Evolutionary conservation across 1,284 basidiomycete species (phyloP), one percentile per base, ranked within the genome.

Genomic region (Leccinum solheimii): DNA sequence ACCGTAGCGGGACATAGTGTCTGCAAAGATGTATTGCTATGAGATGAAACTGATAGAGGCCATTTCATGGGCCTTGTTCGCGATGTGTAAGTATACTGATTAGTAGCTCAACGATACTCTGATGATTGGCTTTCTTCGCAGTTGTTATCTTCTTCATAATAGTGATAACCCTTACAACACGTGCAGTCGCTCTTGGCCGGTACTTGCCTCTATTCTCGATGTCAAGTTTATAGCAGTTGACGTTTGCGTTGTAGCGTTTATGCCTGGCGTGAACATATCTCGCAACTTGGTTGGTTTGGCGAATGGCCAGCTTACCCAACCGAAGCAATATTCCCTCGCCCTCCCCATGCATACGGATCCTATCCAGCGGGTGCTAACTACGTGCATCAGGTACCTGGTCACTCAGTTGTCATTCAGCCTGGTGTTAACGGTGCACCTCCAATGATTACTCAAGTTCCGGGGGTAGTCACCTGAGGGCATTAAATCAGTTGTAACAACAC

Each of bases 1-100:
- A 52, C 59, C 48, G 16, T 55, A 48, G 54, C 43, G n/a, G 59
- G 56, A 43, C 26, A 9, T 58, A 92, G 90, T 85, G 62, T 82
- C 81, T 56, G 75, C 76, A 3, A 77, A 78, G 66, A 71, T 76
- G 23, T 91, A 83, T 65, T 92, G 90, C 72, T 88, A 90, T 72
- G 83, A 91, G 69, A 89, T 91, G 85, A 90, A 88, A 72, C 85
- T 86, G 58, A 80, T 90, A 43, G 83, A 91, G 67, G 89, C 87
- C 1, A 86, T 92, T 72, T 91, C 90, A 1, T 92, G 91, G 90
- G 79, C 84, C 70, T 77, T 84, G 58, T 92, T 92, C 68, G 78
- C 79, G 58, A 69, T 86, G 54, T 84, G 86, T 80, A 68, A 55
- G 86, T 81, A 16, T 69, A 76, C 58, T 79, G 49, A 54, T 74